Base-by-base conservation (phyloP, 2,329 filamentous ascomycete species). In the Alternaria infectoria region DNA sequence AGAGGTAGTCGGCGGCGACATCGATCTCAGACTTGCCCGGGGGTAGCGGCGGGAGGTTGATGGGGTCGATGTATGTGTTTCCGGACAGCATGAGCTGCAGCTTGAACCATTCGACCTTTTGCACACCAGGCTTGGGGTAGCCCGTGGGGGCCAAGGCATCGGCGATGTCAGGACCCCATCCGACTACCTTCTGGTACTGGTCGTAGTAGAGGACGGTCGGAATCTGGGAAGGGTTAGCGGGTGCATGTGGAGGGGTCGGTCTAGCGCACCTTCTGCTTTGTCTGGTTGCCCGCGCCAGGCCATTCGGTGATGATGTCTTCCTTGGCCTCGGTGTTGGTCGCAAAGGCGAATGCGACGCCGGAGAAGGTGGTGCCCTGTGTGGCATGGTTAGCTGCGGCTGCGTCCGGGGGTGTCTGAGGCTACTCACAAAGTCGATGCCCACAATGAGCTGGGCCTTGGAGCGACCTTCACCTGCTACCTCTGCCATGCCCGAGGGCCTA, bases 21-120 rank as follows among this genome's bases (percentile, higher is more conserved):
- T 99, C 96, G 81, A 98, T 97, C 83, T 98, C 96, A 25, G 95
- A 97, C 86, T 98, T 98, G 82, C 96, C 96, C 49, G 95, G 94
- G 51, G 96, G 96, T 79, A 98, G 91, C 69, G 96, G 96, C 51
- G 96, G 96, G 70, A 99, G 89, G 87, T 98, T 98, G 84, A 98
- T 98, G 66, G 96, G 96, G 81, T 98, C 96, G 78, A 98, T 98
- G 81, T 98, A 98, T 47, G 96, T 98, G 86, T 98, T 98, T 68
- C 96, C 96, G 64, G 93, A 97, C 67, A 97, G 87, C 96, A 98
- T 98, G 61, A 99, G 89, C 84, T 99, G 96, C 71, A 99, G 88
- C 86, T 98, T 98, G 88, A 99, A 98, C 96, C 96, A 99, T 84
- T 98, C 96, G 23, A 98, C 95, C 84, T 98, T 98, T 82, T 98